Conservation (phyloP, 495 filamentous ascomycete species). For the Terfezia boudieri region DNA sequence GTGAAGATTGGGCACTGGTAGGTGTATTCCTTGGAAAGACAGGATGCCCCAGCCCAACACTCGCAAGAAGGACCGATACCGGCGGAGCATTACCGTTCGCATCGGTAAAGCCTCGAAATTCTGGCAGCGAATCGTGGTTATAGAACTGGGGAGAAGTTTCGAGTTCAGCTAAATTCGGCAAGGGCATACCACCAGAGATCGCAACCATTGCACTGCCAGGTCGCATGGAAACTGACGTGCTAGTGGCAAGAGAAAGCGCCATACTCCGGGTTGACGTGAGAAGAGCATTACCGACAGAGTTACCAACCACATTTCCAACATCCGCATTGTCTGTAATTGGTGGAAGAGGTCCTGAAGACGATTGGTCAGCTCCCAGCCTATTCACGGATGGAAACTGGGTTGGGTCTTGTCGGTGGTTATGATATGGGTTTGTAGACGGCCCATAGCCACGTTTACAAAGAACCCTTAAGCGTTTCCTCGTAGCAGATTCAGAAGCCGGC, state of each 20-base stretch:
- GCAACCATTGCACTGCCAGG: slow-evolving; percentile 45
- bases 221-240: slow-evolving; percentile 60
- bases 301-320: not conserved
- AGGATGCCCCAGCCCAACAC: not conserved
- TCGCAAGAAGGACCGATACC: not conserved
- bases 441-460: slow-evolving; percentile 60
- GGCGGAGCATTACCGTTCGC: not conserved
- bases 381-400: slow-evolving; percentile 13
- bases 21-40: too few relatives aligned
- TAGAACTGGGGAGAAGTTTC: not conserved
- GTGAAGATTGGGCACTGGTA: too few relatives aligned
- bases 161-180: not conserved
- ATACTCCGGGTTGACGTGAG: slow-evolving; percentile 51
- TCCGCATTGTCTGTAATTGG: slow-evolving; percentile 4
- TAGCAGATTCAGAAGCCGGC: slow-evolving; percentile 66
- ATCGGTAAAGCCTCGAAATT: not conserved
- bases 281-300: slow-evolving; percentile 8
- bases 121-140: not conserved
- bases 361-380: slow-evolving; percentile 2
- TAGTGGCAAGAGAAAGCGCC: slow-evolving; percentile 60
- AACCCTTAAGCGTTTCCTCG: slow-evolving; percentile 55
- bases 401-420: slow-evolving; percentile 20
- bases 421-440: slow-evolving; percentile 38
- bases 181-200: slow-evolving; percentile 19
- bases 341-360: slow-evolving; percentile 18